These are phyloP conservation scores for Pseudognaphalium luteoalbum DNA, from an alignment of 129 eudicot genomes.

Conservation along the genomic window DNA sequence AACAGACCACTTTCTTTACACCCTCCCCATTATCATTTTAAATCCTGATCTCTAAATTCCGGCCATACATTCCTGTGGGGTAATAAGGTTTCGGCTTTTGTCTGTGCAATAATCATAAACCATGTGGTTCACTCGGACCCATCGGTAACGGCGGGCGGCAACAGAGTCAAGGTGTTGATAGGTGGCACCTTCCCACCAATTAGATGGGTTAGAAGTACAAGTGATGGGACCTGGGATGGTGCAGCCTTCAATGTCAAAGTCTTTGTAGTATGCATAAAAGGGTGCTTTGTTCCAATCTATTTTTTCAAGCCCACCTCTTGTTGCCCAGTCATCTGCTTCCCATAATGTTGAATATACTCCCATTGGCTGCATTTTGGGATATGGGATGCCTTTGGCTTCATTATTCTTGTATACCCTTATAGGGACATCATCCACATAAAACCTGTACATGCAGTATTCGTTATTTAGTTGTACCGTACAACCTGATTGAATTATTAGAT, in stretches of 20 bases:
- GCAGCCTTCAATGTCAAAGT: constrained; percentile 94
- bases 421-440: constrained; percentile 78
- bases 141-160: constrained; percentile 57
- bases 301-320: constrained; percentile 90
- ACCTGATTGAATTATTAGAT: neutral
- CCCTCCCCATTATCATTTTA: constrained; percentile 1
- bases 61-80: constrained; percentile 79
- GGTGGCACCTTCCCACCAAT: constrained; percentile 86
- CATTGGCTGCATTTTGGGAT: constrained; percentile 83
- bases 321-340: constrained; percentile 99
- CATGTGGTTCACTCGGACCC: constrained; percentile 92
- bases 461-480: neutral
- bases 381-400: constrained; percentile 76
- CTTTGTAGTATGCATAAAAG: constrained; percentile 86
- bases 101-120: constrained; percentile 94
- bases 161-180: constrained; percentile 60
- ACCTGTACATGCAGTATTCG: constrained; percentile 40
- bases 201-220: constrained; percentile 58
- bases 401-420: constrained; percentile 89
- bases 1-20: constrained; percentile 23
- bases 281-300: constrained; percentile 96
- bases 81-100: constrained; percentile 55
- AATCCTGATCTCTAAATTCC: constrained; percentile 48
- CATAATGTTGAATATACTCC: constrained; percentile 88
- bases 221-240: constrained; percentile 62